Evolutionary conservation across 2,329 filamentous ascomycete genomes (phyloP), one percentile per base, ranked within the genome.

Genomic region (Xylaria sp.): DNA sequence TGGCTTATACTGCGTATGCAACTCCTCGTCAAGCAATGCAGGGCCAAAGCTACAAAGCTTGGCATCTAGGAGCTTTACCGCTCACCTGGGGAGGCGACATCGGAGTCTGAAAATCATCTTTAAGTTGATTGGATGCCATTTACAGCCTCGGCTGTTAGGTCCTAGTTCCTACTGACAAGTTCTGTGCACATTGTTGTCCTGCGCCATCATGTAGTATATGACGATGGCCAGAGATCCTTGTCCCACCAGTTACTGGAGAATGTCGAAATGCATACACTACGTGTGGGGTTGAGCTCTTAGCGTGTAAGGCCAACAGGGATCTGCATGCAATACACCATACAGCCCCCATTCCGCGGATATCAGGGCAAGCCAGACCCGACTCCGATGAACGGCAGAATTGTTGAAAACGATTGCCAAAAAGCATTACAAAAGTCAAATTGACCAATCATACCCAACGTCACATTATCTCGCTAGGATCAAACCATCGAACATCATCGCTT

Each of bases 351-450:
- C 57, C 45, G 38, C 27, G 33, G 50, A 45, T 25, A 47, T 31
- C 55, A 63, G 42, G 51, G 36, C 64, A 63, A 50, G 50, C 51
- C 57, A 56, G 69, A 42, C 39, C 67, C 63, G 31, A 59, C 73
- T 76, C 74, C 74, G 74, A 76, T 76, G 56, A 73, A 71, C 74
- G 74, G 74, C 72, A 71, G 47, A 58, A 38, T 49, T 22, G 31
- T 39, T 25, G 3, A 64, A 70, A 69, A 63, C 68, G 31, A 72
- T 72, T 70, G 66, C 65, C 58, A 71, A 70, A 70, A 70, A 53
- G 66, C 58, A 69, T 71, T 73, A 65, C 70, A 66, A 70, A 69
- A 51, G 39, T 68, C 55, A 64, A 66, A 65, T 67, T 65, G 54
- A 63, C 71, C 67, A 72, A 71, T 68, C 57, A 71, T 25, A 45